Evolutionary conservation across 2,329 filamentous ascomycete species (phyloP), one percentile per base, ranked within the genome.

Genomic region (Drechslerella coelobrocha): DNA sequence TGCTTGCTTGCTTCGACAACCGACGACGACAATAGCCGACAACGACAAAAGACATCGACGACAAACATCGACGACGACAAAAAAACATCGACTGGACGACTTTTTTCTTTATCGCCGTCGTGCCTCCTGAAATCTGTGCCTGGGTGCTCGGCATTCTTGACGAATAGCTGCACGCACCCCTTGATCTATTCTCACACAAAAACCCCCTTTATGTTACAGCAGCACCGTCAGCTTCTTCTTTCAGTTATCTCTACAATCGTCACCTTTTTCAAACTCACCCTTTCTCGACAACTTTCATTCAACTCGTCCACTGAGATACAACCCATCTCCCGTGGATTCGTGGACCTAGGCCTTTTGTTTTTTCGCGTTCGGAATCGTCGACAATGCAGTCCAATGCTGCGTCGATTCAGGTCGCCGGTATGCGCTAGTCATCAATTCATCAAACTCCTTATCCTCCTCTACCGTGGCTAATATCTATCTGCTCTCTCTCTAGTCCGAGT

Each of bases 401-500:
- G 23, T 71, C 66, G 41, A 71, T 71, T 51, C 66, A 71, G 39
- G 66, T 71, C 45, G 63, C 66, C 59, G 66, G 66, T 71, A 60
- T 27, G 63, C 14, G 21, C 26, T 10, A 34, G 9, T 26, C 37
- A 17, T 5, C 17, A 43, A 14, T 14, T 12, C 7, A 17, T n/a
- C n/a, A 17, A 14, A 17, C 37, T 17, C 4, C 5, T 41, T 14
- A 5, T 14, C 17, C 8, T 45, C 19, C 5, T 9, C 5, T 45
- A 5, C 41, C 5, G n/a, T 2, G 41, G 5, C 19, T 21, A 17
- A 21, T 17, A 17, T 5, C 41, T 45, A 23, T 19, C 21, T 19
- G 17, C 9, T 17, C 39, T 17, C 41, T 8, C 26, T 48, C 27
- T 39, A 88, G 87, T 89, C 73, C 86, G 87, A 77, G 87, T 89